A percentile compares a stretch with the other conserved stretches of the same genome.
Conservation (phyloP, 2,329 filamentous ascomycete genomes). For the Cucurbitaria berberidis region DNA sequence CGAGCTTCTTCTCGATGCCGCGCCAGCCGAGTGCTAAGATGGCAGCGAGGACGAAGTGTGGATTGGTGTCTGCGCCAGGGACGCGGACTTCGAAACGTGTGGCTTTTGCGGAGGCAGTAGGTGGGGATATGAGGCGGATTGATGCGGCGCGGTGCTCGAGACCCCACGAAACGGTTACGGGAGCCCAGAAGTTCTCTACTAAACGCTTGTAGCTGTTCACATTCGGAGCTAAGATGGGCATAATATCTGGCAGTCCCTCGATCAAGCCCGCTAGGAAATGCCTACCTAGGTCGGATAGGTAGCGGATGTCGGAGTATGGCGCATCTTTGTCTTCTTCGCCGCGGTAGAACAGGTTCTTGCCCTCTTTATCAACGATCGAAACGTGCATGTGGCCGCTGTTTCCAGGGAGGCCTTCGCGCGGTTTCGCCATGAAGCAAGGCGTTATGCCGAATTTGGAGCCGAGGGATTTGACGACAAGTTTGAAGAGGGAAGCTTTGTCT, state of each 20-base stretch:
- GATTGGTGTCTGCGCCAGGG: conserved; percentile 91
- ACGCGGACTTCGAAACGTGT: conserved; percentile 94
- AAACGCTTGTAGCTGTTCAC: conserved; percentile 98
- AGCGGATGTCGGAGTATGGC: conserved; percentile 63
- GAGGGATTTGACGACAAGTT: conserved; percentile 90
- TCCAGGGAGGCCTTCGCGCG: conserved; percentile 84
- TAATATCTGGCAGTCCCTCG: conserved; percentile 88
- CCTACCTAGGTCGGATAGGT: conserved; percentile 85
- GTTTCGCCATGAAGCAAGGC: conserved; percentile 99
- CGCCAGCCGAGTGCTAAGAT: conserved; percentile 89
- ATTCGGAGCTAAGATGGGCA: conserved; percentile 93
- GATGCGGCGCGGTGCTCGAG: conserved; percentile 93
- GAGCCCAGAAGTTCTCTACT: conserved; percentile 99
- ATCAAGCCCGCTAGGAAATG: conserved; percentile 93
- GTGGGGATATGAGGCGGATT: conserved; percentile 86
- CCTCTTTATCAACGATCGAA: conserved; percentile 79
- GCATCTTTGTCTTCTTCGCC: conserved; percentile 73
- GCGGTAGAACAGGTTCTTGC: conserved; percentile 83
- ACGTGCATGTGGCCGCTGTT: conserved; percentile 97
- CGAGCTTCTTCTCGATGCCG: conserved; percentile 89
- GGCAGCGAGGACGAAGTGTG: conserved; percentile 83
- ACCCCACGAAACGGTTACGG: conserved; percentile 96
- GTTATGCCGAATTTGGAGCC: conserved; percentile 88
- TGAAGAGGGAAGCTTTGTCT: conserved; percentile 90
- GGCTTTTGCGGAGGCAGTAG: conserved; percentile 80